Conservation (phyloP, 1,284 basidiomycete species). For the Takashimella tepidaria region DNA sequence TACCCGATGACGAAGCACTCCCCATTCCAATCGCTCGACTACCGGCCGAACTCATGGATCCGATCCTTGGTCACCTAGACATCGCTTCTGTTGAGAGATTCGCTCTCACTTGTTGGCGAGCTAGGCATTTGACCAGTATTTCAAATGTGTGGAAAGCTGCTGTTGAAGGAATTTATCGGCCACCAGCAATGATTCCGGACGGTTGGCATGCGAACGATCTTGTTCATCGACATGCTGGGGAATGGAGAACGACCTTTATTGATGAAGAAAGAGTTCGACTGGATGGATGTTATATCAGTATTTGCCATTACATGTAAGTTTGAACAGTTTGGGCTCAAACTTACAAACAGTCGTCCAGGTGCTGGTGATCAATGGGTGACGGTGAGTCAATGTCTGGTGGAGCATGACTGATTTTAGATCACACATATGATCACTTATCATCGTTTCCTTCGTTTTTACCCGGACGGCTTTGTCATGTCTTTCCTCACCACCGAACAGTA, state of each 20-base stretch:
- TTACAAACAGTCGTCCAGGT: slow-evolving; percentile 59
- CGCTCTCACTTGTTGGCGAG: slow-evolving; percentile 63
- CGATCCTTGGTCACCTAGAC: slow-evolving; percentile 58
- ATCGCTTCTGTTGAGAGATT: slow-evolving; percentile 69
- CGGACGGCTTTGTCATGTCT: slow-evolving; percentile 78
- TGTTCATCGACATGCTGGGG: slow-evolving; percentile 54
- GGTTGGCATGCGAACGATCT: slow-evolving; percentile 38
- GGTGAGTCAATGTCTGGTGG: slow-evolving; percentile 57
- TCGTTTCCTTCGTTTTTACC: slow-evolving; percentile 71
- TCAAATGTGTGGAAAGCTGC: slow-evolving; percentile 58
- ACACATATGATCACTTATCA: slow-evolving; percentile 50
- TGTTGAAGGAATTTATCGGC: slow-evolving; percentile 60
- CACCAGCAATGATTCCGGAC: slow-evolving; percentile 51
- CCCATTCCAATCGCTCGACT: slow-evolving; percentile 57
- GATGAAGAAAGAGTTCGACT: slow-evolving; percentile 75
- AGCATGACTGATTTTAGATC: slow-evolving; percentile 17
- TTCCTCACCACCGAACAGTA: slow-evolving; percentile 76
- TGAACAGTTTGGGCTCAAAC: background rate
- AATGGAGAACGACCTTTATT: slow-evolving; percentile 70
- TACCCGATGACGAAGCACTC: slow-evolving; percentile 62
- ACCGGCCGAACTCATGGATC: slow-evolving; percentile 69
- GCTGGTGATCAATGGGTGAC: slow-evolving; percentile 76
- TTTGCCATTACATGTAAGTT: slow-evolving; percentile 63
- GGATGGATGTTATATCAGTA: slow-evolving; percentile 83
- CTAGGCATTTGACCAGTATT: slow-evolving; percentile 64